Base-by-base conservation (phyloP, 23 red algal genomes). In the Agarophyton chilense region DNA sequence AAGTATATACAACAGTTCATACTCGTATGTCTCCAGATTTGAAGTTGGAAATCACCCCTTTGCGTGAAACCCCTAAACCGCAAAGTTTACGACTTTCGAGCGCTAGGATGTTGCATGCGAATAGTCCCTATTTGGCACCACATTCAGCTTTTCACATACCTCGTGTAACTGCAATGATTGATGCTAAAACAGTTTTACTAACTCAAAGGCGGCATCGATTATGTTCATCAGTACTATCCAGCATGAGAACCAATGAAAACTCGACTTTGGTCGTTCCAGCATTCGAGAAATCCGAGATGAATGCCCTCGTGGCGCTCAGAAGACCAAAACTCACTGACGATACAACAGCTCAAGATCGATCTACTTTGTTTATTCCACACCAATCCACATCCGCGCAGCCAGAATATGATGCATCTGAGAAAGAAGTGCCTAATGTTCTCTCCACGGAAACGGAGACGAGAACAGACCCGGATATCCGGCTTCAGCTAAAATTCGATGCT, bases 21-120 rank as follows among this genome's bases (percentile, higher is more conserved):
- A 61, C 71, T 61, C 71, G 85, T 65, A 79, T 89, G 33, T 89
- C 70, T 49, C 85, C 85, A 49, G 54, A 77, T 52, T 52, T 89
- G 36, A 71, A 66, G 14, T 71, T 89, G 10, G 85, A 89, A 78
- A 78, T 89, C 24, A 78, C 71, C 31, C 85, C 85, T 61, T 49
- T 89, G 13, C 63, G 78, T 24, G 85, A 89, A 26, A 71, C 71
- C 26, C 47, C 85, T 29, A 60, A 46, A 29, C 61, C 67, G 19
- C 85, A 89, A 45, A 78, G 71, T 45, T 49, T 89, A 44, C 68
- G 85, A 19, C 39, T 89, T 26, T 40, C 71, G 5, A 71, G 58
- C 42, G 85, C 54, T 16, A 89, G 85, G 55, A 77, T 89, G 51
- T 60, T 89, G 35, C 85, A 89, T 63, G 85, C 71, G 1, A 62